Conservation (phyloP, 1,284 basidiomycete species). For the Cryptococcus sp. region DNA sequence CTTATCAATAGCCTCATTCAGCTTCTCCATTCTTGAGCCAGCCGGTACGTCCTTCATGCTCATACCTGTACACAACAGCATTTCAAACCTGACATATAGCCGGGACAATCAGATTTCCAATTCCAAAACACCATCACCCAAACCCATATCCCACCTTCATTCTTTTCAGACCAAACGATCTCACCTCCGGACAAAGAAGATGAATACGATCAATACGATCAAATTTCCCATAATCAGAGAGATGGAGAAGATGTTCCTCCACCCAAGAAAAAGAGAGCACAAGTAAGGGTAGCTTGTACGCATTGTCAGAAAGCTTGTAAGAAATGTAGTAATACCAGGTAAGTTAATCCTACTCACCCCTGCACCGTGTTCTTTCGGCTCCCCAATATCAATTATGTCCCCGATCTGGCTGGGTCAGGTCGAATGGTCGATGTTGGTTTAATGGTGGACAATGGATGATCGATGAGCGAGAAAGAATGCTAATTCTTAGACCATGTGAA, state of each 20-base stretch:
- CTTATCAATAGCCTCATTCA: constrained; percentile 8
- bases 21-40: constrained; percentile 8
- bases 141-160: background rate
- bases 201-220: background rate
- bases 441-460: too few species aligned
- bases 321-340: constrained; percentile 43
- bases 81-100: too few species aligned
- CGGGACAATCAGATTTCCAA: background rate
- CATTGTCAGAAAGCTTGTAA: constrained; percentile 47
- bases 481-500: constrained; percentile 32
- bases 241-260: background rate
- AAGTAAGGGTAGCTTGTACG: constrained; percentile 41
- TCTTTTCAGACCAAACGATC: background rate
- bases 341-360: constrained; percentile 8
- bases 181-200: background rate
- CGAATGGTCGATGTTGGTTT: too few species aligned
- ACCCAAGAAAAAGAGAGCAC: constrained; percentile 28
- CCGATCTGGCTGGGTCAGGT: too few species aligned
- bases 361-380: too few species aligned
- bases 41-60: background rate
- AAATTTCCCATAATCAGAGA: background rate
- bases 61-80: too few species aligned
- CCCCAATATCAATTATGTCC: background rate
- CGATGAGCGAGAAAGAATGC: background rate
- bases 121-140: background rate